These are phyloP conservation scores for Colletotrichum incanum DNA, from an alignment of 2,329 filamentous ascomycete species.

Conservation along the genomic window DNA sequence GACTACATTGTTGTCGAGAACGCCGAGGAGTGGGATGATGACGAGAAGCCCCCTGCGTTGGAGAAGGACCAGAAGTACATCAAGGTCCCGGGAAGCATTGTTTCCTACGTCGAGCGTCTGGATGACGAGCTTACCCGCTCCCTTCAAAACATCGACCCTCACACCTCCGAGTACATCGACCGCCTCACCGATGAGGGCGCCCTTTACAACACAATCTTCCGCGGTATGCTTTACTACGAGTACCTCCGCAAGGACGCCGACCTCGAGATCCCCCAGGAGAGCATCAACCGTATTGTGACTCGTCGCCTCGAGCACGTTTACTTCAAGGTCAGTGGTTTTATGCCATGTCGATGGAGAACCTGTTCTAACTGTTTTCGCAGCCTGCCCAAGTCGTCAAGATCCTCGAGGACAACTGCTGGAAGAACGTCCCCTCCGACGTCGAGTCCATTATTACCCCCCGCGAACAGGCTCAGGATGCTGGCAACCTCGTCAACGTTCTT, in stretches of 20 bases:
- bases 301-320: slow-evolving; percentile 96
- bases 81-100: slow-evolving; percentile 92
- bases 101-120: slow-evolving; percentile 94
- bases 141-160: slow-evolving; percentile 97
- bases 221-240: slow-evolving; percentile 91
- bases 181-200: slow-evolving; percentile 90
- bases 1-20: slow-evolving; percentile 91
- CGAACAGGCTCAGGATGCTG: slow-evolving; percentile 76
- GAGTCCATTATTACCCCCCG: slow-evolving; percentile 89
- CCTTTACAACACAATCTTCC: slow-evolving; percentile 93
- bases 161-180: slow-evolving; percentile 99
- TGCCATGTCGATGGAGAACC: not conserved
- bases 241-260: slow-evolving; percentile 78
- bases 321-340: slow-evolving; percentile 81
- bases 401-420: slow-evolving; percentile 95
- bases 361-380: slow-evolving; percentile 57
- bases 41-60: slow-evolving; percentile 89
- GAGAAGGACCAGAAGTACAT: slow-evolving; percentile 84
- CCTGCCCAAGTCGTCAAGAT: slow-evolving; percentile 93
- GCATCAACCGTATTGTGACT: slow-evolving; percentile 93
- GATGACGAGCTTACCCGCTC: slow-evolving; percentile 98
- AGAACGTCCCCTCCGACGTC: slow-evolving; percentile 77
- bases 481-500: slow-evolving; percentile 84
- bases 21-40: slow-evolving; percentile 99
- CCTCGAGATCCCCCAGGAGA: slow-evolving; percentile 85